These are phyloP conservation scores for Trametes cinnabarina DNA, from an alignment of 768 basidiomycete species.

Conservation along the genomic window DNA sequence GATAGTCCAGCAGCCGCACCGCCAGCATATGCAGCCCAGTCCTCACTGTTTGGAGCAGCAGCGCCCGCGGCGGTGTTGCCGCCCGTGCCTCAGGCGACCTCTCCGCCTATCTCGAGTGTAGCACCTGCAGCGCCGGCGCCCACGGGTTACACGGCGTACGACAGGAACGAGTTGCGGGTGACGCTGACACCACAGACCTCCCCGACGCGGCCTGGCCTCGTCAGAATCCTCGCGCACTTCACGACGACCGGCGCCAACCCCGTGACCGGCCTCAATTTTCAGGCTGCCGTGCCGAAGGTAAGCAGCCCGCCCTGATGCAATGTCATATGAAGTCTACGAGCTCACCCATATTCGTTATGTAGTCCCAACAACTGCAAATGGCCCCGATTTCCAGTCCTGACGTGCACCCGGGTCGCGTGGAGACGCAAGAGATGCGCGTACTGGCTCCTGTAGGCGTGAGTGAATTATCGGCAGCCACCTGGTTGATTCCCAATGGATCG, in stretches of 20 bases:
- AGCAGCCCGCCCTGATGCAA: neutral
- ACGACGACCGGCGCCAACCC: conserved; percentile 55
- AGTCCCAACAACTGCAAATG: conserved; percentile 99
- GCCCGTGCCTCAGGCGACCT: conserved; percentile 33
- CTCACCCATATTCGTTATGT: neutral
- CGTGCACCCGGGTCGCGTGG: conserved; percentile 71
- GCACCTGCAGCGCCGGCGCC: conserved; percentile 51
- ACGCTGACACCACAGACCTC: conserved; percentile 88
- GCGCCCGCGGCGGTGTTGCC: neutral
- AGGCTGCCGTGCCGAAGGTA: conserved; percentile 96
- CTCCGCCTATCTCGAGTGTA: conserved; percentile 40
- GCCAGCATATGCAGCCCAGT: neutral
- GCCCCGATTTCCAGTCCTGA: conserved; percentile 90
- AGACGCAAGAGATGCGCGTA: conserved; percentile 95
- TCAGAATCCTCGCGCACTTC: conserved; percentile 89
- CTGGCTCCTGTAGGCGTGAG: conserved; percentile 84
- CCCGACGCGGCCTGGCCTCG: conserved; percentile 76
- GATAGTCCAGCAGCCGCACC: conserved; percentile 23
- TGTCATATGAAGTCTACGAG: too few species aligned
- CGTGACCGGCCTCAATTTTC: conserved; percentile 78
- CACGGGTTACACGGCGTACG: conserved; percentile 82
- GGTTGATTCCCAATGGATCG: neutral
- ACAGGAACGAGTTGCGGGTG: conserved; percentile 86
- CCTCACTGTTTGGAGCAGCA: conserved; percentile 5
- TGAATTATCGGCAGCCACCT: conserved; percentile 15